These are phyloP conservation scores for Apiotrichum gracile DNA, from an alignment of 1,284 basidiomycete genomes.

Conservation along the genomic window DNA sequence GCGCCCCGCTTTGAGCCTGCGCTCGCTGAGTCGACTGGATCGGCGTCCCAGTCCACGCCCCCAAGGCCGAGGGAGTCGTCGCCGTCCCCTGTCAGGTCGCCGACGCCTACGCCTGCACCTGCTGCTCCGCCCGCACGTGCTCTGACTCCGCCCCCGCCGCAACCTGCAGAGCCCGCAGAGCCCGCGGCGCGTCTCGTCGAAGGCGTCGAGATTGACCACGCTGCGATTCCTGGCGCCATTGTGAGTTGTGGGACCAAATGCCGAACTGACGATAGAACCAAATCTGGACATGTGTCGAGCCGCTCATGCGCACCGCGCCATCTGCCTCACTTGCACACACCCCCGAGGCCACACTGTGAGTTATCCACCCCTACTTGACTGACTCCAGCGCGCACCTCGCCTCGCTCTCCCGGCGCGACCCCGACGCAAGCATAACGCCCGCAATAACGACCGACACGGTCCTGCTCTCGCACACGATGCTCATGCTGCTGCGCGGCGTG, in stretches of 20 bases:
- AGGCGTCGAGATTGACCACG: conserved; percentile 19
- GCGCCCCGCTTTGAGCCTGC: neutral
- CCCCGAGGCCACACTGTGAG: conserved; percentile 28
- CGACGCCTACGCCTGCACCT: neutral
- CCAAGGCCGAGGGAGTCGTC: no score
- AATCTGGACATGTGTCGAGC: conserved; percentile 27
- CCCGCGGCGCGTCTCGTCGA: conserved; percentile 4
- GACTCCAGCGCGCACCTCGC: conserved; percentile 28
- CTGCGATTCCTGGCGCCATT: conserved; percentile 21
- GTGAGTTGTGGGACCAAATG: conserved; percentile 18
- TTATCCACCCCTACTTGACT: conserved; percentile 4
- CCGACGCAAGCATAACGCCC: conserved; percentile 4
- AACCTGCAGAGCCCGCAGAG: neutral
- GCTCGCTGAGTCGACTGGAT: neutral
- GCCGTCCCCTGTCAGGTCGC: no score
- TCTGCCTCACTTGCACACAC: conserved; percentile 4
- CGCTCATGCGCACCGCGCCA: conserved; percentile 28
- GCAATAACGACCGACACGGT: conserved; percentile 34
- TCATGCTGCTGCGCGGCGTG: conserved; percentile 25
- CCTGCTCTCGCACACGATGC: conserved; percentile 30
- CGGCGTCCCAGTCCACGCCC: no score
- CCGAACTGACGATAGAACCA: conserved; percentile 24
- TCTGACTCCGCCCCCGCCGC: no score
- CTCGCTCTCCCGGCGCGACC: conserved; percentile 28
- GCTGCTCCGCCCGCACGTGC: neutral